These are phyloP conservation scores for Penstemon eatonii DNA, from an alignment of 257 asterid species.

Conservation along the genomic window DNA sequence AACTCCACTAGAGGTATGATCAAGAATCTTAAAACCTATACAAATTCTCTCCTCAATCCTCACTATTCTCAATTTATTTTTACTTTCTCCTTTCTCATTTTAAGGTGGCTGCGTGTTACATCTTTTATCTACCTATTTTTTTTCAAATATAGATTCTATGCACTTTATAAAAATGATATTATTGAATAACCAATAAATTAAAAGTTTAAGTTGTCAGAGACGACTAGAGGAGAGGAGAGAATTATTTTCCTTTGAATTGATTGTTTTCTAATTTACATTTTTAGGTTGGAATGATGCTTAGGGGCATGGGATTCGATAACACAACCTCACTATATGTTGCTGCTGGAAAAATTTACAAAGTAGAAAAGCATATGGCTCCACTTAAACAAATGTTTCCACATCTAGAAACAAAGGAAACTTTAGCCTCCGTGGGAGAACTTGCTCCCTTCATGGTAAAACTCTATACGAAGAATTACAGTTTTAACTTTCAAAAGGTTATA, in stretches of 20 bases:
- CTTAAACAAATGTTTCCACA: conserved; percentile 91
- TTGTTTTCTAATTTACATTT: conserved; percentile 9
- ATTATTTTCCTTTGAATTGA: background rate
- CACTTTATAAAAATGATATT: background rate
- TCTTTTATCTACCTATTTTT: background rate
- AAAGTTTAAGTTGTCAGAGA: background rate
- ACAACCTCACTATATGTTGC: conserved; percentile 84
- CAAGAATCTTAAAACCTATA: conserved; percentile 1
- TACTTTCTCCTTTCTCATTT: background rate
- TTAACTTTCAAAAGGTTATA: background rate
- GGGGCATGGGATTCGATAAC: conserved; percentile 98
- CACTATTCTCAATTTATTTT: background rate
- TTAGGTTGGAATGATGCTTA: conserved; percentile 97
- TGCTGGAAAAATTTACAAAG: conserved; percentile 86
- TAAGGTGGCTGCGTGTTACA: background rate
- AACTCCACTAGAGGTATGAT: conserved; percentile 89
- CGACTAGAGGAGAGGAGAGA: too few species aligned
- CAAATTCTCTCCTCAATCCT: too few species aligned
- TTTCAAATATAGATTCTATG: background rate
- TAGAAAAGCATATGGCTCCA: conserved; percentile 91
- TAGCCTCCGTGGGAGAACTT: conserved; percentile 79
- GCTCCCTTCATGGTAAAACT: conserved; percentile 70
- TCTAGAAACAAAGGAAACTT: conserved; percentile 75
- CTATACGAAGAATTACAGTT: background rate
- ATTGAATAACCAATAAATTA: background rate